Percentiles rank a stretch among this genome's conserved stretches.
Evolutionary conservation across 148 eudicot species (phyloP).

Genomic region (Rhododendron simsii): DNA sequence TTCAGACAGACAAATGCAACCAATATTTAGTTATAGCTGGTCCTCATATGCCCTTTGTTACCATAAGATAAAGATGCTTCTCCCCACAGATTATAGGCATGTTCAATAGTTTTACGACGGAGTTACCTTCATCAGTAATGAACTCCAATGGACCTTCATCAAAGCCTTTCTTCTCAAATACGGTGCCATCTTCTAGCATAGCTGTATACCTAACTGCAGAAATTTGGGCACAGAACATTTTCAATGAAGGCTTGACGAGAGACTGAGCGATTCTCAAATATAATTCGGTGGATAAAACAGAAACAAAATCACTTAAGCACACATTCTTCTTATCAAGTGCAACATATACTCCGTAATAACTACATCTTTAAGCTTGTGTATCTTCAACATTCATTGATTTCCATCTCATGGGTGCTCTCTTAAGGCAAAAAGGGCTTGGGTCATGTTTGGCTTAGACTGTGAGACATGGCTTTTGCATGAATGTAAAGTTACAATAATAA

Average conservation of each 20-base stretch:
- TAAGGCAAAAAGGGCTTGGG: background rate
- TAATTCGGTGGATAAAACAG: background rate
- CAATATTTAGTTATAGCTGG: background rate
- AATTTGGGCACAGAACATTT: background rate
- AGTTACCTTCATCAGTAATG: slow-evolving; percentile 60
- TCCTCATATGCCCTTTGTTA: background rate
- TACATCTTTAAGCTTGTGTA: background rate
- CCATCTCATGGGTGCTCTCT: background rate
- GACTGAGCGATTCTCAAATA: background rate
- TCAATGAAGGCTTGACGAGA: background rate
- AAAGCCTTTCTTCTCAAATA: slow-evolving; percentile 58
- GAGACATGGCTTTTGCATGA: background rate
- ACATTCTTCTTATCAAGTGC: background rate
- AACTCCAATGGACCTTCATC: slow-evolving; percentile 54
- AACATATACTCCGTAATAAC: background rate
- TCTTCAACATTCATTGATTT: background rate
- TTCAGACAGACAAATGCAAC: slow-evolving; percentile 14
- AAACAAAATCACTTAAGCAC: background rate
- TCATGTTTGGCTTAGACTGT: background rate
- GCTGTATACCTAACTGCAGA: slow-evolving; percentile 55
- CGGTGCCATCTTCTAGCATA: slow-evolving; percentile 54
- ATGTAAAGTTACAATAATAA: background rate
- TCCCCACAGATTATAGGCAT: background rate
- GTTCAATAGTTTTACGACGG: background rate
- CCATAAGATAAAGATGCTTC: background rate